phyloP scores from a whole-genome alignment of 108 stramenopile species.

The Asterionellopsis glacialis region DNA sequence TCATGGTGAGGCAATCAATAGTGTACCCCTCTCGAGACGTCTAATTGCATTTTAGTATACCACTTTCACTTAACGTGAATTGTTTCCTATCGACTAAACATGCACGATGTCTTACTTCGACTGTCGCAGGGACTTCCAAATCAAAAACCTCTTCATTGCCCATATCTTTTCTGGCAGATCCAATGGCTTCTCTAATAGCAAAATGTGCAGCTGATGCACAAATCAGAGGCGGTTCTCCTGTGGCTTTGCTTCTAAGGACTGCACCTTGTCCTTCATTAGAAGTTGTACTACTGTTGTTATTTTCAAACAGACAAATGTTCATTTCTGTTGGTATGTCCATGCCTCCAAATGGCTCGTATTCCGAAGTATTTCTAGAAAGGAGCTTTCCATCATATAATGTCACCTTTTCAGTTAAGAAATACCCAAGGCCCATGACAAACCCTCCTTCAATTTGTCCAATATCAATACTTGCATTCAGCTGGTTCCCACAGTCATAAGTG shows the following conservation, averaged over 20 bases:
- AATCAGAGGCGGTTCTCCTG: constrained; percentile 96
- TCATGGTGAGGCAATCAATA: too few species aligned
- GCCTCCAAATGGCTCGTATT: constrained; percentile 93
- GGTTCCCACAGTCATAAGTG: constrained; percentile 80
- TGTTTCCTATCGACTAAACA: background rate
- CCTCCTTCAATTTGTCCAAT: constrained; percentile 97
- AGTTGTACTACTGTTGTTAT: constrained; percentile 16
- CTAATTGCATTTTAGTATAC: too few species aligned
- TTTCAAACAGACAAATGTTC: constrained; percentile 81
- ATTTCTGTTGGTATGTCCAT: constrained; percentile 90
- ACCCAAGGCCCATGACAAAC: constrained; percentile 93
- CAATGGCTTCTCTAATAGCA: constrained; percentile 90
- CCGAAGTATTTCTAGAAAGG: constrained; percentile 88
- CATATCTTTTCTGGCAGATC: constrained; percentile 50
- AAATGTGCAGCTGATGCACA: constrained; percentile 84
- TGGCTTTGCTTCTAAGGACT: constrained; percentile 92
- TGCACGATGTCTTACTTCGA: background rate
- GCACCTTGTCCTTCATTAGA: constrained; percentile 45
- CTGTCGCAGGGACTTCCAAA: constrained; percentile 10
- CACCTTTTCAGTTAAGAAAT: constrained; percentile 92
- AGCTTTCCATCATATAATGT: constrained; percentile 84
- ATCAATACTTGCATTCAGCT: constrained; percentile 93
- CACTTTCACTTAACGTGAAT: too few species aligned
- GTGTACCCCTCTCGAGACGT: too few species aligned
- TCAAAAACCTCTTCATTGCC: constrained; percentile 10